A percentile compares a stretch with the other conserved stretches of the same genome.
Evolutionary conservation across 495 filamentous ascomycete genomes (phyloP).

Genomic region (Halenospora varia): DNA sequence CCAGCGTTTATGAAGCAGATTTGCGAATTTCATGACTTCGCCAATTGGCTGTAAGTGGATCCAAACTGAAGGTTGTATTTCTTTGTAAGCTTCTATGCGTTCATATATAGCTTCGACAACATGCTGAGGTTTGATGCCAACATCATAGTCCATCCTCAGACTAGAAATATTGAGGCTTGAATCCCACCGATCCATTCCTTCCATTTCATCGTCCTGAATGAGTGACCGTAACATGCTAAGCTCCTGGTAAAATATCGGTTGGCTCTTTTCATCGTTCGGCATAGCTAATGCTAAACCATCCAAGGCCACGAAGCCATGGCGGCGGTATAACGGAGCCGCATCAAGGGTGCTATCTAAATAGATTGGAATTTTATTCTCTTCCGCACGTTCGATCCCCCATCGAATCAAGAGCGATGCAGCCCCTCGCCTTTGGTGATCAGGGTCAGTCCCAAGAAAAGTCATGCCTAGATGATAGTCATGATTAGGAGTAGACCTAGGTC

Average conservation of each 20-base stretch:
- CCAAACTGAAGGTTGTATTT: constrained; percentile 21
- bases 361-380: constrained; percentile 31
- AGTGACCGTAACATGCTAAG: constrained; percentile 13
- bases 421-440: constrained; percentile 37
- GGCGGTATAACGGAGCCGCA: constrained; percentile 37
- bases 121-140: constrained; percentile 17
- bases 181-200: constrained; percentile 20
- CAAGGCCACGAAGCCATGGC: too few species aligned
- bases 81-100: constrained; percentile 22
- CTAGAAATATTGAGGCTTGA: constrained; percentile 21
- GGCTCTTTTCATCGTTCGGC: background rate
- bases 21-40: constrained; percentile 13
- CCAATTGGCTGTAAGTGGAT: constrained; percentile 19
- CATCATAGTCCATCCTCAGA: constrained; percentile 20
- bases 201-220: constrained; percentile 1
- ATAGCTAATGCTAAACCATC: constrained; percentile 20
- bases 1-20: constrained; percentile 12
- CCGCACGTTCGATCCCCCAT: constrained; percentile 32
- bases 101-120: constrained; percentile 21
- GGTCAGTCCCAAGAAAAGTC: constrained; percentile 38
- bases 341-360: constrained; percentile 41
- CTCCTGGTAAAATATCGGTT: constrained; percentile 13
- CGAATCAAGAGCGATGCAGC: constrained; percentile 34
- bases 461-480: constrained; percentile 27
- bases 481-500: background rate